A percentile compares a stretch with the other conserved stretches of the same genome.
Conservation (phyloP, 2,329 filamentous ascomycete genomes). For the Graphiopsis chlorocephala region DNA sequence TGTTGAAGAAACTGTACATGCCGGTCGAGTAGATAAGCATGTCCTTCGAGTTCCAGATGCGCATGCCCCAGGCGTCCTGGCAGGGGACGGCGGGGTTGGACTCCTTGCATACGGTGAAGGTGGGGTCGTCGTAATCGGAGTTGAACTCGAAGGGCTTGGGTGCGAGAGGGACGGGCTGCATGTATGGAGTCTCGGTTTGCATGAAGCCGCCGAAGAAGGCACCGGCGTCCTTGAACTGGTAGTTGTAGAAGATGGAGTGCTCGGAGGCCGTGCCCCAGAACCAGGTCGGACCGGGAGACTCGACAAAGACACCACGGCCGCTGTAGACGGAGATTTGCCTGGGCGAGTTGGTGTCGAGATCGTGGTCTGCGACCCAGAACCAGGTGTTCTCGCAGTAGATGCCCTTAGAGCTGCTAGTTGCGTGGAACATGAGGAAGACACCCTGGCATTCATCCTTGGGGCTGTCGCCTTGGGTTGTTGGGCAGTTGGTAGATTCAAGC, state of each 20-base stretch:
- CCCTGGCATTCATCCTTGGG: conserved; percentile 70
- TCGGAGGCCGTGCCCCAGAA: conserved; percentile 53
- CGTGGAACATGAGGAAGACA: conserved; percentile 47
- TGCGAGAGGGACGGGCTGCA: conserved; percentile 52
- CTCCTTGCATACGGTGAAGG: conserved; percentile 38
- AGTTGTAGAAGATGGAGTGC: conserved; percentile 55
- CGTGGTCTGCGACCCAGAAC: conserved; percentile 56
- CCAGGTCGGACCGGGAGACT: conserved; percentile 52
- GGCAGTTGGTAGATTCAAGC: conserved; percentile 66
- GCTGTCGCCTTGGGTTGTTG: conserved; percentile 72
- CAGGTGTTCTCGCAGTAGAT: conserved; percentile 60
- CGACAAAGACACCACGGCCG: conserved; percentile 42
- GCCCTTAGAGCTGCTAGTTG: conserved; percentile 60
- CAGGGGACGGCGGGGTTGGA: conserved; percentile 24
- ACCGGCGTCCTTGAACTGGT: conserved; percentile 49
- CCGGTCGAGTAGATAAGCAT: conserved; percentile 49
- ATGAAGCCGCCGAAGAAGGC: conserved; percentile 53
- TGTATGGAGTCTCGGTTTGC: conserved; percentile 56
- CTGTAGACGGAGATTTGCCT: conserved; percentile 44
- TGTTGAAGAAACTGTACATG: conserved; percentile 60
- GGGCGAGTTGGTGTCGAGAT: conserved; percentile 44
- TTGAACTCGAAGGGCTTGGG: conserved; percentile 55
- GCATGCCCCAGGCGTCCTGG: conserved; percentile 48
- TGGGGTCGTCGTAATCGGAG: conserved; percentile 41
- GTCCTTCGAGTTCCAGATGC: conserved; percentile 36